phyloP scores from a whole-genome alignment of 1,284 basidiomycete species.

The Cutaneotrichosporon daszewskae region DNA sequence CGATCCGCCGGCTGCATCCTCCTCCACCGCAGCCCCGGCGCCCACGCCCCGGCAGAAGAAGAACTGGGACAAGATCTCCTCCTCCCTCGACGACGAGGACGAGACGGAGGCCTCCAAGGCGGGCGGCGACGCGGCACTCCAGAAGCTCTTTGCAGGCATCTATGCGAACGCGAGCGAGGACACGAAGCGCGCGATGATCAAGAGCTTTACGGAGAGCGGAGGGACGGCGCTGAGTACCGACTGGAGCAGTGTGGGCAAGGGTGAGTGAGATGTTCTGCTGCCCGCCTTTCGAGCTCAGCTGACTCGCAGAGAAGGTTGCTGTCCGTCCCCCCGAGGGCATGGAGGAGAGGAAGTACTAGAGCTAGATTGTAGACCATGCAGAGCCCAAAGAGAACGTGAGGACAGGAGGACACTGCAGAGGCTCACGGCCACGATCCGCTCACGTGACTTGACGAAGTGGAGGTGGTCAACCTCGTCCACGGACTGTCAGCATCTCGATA shows the following conservation, averaged over 20 bases:
- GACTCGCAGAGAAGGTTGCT: slow-evolving; percentile 29
- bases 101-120: slow-evolving; percentile 29
- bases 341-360: slow-evolving; percentile 50
- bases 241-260: slow-evolving; percentile 78
- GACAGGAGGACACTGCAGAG: no score
- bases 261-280: slow-evolving; percentile 11
- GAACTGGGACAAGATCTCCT: slow-evolving; percentile 45
- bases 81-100: slow-evolving; percentile 31
- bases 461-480: slow-evolving; percentile 2
- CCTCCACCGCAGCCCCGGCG: no score
- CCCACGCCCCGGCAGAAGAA: slow-evolving; percentile 20
- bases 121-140: slow-evolving; percentile 41
- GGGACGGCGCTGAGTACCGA: slow-evolving; percentile 90
- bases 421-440: no score
- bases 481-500: no score
- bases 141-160: slow-evolving; percentile 53
- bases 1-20: background rate
- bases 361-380: no score
- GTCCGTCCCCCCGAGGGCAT: slow-evolving; percentile 76
- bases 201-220: slow-evolving; percentile 85
- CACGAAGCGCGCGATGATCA: slow-evolving; percentile 87
- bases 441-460: no score
- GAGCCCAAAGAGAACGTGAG: no score
- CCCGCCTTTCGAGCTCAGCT: background rate
- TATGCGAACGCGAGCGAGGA: slow-evolving; percentile 82